A percentile compares a stretch with the other conserved stretches of the same genome.
phyloP scores from a whole-genome alignment of 495 filamentous ascomycete genomes.

The Trichoderma reesei region DNA sequence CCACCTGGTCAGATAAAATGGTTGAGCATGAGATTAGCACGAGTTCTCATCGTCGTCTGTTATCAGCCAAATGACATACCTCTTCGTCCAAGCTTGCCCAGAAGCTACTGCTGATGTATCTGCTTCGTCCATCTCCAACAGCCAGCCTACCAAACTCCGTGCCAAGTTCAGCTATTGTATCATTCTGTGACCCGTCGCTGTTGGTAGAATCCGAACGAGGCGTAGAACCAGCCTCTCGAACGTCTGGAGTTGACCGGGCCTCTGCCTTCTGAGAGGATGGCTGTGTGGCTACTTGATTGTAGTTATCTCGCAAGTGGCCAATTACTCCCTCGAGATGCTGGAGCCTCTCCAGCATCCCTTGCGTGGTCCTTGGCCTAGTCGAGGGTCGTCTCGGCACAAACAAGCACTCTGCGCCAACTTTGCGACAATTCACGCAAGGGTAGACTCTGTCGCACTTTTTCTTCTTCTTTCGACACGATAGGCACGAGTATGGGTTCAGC shows the following conservation, averaged over 20 bases:
- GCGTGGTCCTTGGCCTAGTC: background rate
- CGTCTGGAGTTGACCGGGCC: background rate
- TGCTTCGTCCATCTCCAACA: conserved; percentile 46
- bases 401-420: conserved; percentile 67
- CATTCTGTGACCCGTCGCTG: conserved; percentile 18
- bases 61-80: conserved; percentile 33
- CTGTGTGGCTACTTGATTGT: background rate
- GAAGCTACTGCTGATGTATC: conserved; percentile 82
- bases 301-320: background rate
- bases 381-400: conserved; percentile 30
- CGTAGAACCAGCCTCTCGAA: background rate
- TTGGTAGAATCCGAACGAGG: background rate
- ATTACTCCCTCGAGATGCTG: background rate
- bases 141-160: conserved; percentile 10
- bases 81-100: conserved; percentile 84
- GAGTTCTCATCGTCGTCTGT: background rate
- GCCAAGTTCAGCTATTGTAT: conserved; percentile 39
- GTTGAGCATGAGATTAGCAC: background rate
- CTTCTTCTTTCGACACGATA: conserved; percentile 75
- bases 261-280: background rate
- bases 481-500: conserved; percentile 63
- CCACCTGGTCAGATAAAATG: background rate
- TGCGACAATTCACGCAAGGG: conserved; percentile 77
- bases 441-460: conserved; percentile 76
- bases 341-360: background rate